These are phyloP conservation scores for Pyricularia pennisetigena DNA, from an alignment of 2,329 filamentous ascomycete species.

Conservation along the genomic window DNA sequence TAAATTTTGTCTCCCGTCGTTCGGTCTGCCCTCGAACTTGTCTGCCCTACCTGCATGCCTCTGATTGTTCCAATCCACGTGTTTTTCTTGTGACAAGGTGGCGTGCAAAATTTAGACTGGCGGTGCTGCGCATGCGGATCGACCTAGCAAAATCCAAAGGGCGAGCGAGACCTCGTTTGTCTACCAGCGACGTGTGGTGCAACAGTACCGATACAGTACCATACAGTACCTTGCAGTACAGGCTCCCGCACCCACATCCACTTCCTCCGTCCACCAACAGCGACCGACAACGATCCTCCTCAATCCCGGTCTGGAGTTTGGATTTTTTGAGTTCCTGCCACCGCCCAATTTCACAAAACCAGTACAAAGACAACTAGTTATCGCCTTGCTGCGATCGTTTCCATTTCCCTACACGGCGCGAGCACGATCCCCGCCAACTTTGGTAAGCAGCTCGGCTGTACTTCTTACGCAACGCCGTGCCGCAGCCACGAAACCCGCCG, in stretches of 20 bases:
- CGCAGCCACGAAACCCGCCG: background rate
- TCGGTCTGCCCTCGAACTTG: background rate
- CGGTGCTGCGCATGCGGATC: background rate
- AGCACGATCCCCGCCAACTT: background rate
- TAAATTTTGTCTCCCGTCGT: background rate
- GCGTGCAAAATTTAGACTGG: background rate
- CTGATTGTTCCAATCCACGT: background rate
- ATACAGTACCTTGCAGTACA: background rate
- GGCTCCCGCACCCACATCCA: background rate
- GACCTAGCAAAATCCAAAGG: background rate
- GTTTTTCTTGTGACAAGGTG: background rate
- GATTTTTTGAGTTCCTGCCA: background rate
- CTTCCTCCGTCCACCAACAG: background rate
- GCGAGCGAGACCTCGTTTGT: background rate
- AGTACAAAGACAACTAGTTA: background rate
- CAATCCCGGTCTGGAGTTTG: background rate
- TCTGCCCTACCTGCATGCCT: background rate
- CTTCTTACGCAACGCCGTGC: background rate
- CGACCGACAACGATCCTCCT: background rate
- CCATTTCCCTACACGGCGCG: background rate
- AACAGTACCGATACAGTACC: background rate
- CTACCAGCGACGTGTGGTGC: background rate
- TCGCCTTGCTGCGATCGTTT: background rate
- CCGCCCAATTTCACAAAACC: background rate
- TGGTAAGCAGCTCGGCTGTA: background rate